Percentiles rank a stretch among this genome's conserved stretches.
Conservation (phyloP, 1,284 basidiomycete species). For the Ceratorhiza oryzae-sativae region DNA sequence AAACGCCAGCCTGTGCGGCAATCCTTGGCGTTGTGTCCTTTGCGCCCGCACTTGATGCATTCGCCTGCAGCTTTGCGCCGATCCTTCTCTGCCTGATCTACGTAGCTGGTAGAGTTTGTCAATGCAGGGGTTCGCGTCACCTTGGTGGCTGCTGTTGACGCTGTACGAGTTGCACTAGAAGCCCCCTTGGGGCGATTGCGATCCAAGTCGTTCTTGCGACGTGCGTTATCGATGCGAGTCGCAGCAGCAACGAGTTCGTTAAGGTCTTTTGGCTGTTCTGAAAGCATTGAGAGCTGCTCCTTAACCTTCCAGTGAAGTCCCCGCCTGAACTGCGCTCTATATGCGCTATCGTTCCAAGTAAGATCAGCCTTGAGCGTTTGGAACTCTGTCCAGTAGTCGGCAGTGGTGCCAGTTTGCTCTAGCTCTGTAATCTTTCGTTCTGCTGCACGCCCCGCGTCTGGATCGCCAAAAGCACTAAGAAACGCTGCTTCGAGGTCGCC, state of each 20-base stretch:
- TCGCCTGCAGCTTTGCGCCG: not conserved
- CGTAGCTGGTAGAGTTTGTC: not conserved
- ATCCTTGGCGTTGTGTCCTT: not conserved
- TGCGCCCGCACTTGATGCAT: conserved; percentile 5
- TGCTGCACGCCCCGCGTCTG: not conserved
- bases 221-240: not conserved
- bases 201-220: not conserved
- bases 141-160: not conserved
- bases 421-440: not conserved
- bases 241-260: not conserved
- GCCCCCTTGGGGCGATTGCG: not conserved
- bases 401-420: not conserved
- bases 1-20: not conserved
- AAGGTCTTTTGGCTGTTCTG: not conserved
- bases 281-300: not conserved
- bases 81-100: not conserved
- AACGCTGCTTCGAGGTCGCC: not conserved
- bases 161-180: not conserved
- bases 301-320: not conserved
- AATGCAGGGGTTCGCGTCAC: not conserved
- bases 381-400: not conserved
- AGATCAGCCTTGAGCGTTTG: not conserved
- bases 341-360: not conserved
- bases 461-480: not conserved
- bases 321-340: not conserved